Conservation (phyloP, 2,329 filamentous ascomycete genomes). For the Aspergillus neoniger region DNA sequence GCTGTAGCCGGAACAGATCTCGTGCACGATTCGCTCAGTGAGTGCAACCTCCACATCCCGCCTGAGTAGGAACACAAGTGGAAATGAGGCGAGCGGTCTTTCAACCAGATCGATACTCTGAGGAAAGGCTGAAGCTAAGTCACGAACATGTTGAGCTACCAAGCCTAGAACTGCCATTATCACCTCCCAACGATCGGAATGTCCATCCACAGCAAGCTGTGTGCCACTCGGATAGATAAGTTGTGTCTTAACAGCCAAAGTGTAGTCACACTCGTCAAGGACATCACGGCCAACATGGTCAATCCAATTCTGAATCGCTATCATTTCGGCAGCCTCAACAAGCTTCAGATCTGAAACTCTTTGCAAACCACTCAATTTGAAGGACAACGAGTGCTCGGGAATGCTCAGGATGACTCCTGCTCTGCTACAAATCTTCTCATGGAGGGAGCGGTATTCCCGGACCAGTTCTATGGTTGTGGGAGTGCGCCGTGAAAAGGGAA, state of each 20-base stretch:
- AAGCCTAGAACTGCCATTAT: conserved; percentile 47
- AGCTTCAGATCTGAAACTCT: conserved; percentile 52
- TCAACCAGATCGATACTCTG: conserved; percentile 54
- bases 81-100: conserved; percentile 49
- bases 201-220: conserved; percentile 53
- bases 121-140: conserved; percentile 44
- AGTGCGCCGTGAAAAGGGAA: conserved; percentile 61
- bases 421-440: conserved; percentile 43
- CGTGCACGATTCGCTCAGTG: conserved; percentile 41
- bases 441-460: conserved; percentile 39
- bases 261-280: conserved; percentile 65
- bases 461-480: conserved; percentile 32
- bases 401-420: conserved; percentile 61
- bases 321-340: conserved; percentile 50
- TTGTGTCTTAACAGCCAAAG: conserved; percentile 56
- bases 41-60: conserved; percentile 51
- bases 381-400: conserved; percentile 67
- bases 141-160: conserved; percentile 39
- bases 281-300: conserved; percentile 58
- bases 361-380: conserved; percentile 63
- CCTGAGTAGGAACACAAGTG: conserved; percentile 59
- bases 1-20: conserved; percentile 41
- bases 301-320: conserved; percentile 55
- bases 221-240: conserved; percentile 59
- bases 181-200: conserved; percentile 56